phyloP scores from a whole-genome alignment of 129 eudicot genomes.

The Centrapalus pauciflorus region DNA sequence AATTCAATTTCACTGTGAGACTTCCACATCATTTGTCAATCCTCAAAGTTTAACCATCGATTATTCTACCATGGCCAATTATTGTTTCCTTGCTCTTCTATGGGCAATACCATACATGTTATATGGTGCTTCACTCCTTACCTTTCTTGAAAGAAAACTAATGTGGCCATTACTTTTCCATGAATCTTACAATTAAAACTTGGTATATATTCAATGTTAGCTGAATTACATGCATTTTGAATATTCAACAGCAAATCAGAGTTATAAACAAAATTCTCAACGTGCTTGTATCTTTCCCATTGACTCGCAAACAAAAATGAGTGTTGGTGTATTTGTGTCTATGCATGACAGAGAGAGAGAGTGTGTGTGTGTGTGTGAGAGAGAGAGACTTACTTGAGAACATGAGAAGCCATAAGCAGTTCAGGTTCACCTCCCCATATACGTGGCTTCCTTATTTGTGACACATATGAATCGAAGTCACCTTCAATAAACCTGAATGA shows the following conservation, averaged over 20 bases:
- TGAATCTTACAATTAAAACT: neutral
- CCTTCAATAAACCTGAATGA: slow-evolving; percentile 87
- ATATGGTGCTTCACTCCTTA: neutral
- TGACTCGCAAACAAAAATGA: neutral
- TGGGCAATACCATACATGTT: neutral
- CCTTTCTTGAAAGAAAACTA: neutral
- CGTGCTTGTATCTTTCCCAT: neutral
- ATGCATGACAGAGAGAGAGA: neutral
- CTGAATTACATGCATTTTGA: neutral
- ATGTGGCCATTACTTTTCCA: neutral
- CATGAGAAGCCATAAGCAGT: slow-evolving; percentile 95
- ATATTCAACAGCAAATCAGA: neutral
- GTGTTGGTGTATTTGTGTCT: neutral
- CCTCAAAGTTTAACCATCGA: neutral
- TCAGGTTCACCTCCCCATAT: slow-evolving; percentile 99
- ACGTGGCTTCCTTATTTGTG: slow-evolving; percentile 78
- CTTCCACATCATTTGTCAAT: neutral
- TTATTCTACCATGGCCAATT: neutral
- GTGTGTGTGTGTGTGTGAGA: too few relatives aligned
- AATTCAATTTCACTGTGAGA: neutral
- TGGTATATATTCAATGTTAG: neutral
- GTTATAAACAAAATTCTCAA: neutral
- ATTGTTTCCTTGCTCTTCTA: neutral
- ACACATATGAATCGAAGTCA: slow-evolving; percentile 77
- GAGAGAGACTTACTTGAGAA: slow-evolving; percentile 57